A percentile compares a stretch with the other conserved stretches of the same genome.
These are phyloP conservation scores for Ilyonectria sp. DNA, from an alignment of 2,329 filamentous ascomycete species.

Conservation along the genomic window DNA sequence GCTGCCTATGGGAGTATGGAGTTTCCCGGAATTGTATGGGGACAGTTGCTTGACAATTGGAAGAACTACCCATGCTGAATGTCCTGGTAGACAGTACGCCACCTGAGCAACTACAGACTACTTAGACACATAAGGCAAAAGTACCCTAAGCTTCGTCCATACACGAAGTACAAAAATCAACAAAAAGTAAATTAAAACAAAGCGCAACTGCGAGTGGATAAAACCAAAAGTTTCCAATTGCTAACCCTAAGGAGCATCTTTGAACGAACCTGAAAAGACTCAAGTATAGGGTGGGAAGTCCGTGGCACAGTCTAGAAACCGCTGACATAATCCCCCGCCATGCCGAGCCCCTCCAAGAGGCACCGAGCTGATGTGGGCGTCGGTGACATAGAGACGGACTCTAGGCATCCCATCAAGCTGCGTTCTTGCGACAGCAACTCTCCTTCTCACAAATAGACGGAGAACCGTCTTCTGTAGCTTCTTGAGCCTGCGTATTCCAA, in stretches of 20 bases:
- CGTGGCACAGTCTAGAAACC: slow-evolving; percentile 5
- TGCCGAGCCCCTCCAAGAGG: slow-evolving; percentile 23
- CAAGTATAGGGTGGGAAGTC: slow-evolving; percentile 4
- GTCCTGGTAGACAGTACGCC: too few relatives aligned
- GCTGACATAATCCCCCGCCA: slow-evolving; percentile 34
- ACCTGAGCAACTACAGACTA: too few relatives aligned
- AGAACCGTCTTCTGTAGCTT: neutral
- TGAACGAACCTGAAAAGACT: neutral
- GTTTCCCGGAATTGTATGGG: too few relatives aligned
- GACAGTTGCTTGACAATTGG: too few relatives aligned
- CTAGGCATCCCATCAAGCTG: slow-evolving; percentile 26
- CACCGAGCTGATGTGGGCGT: neutral
- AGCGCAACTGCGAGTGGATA: too few relatives aligned
- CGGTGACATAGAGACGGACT: slow-evolving; percentile 15
- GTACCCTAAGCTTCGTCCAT: too few relatives aligned
- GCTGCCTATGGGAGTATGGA: too few relatives aligned
- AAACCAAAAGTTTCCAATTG: neutral
- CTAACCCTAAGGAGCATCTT: neutral
- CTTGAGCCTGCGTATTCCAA: neutral
- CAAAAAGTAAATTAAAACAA: too few relatives aligned
- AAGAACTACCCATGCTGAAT: too few relatives aligned
- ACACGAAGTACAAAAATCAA: too few relatives aligned
- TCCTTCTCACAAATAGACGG: neutral
- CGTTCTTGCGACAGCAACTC: slow-evolving; percentile 8
- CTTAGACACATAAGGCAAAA: too few relatives aligned